Evolutionary conservation across 2,329 filamentous ascomycete species (phyloP).

Genomic region (Didymella pomorum): DNA sequence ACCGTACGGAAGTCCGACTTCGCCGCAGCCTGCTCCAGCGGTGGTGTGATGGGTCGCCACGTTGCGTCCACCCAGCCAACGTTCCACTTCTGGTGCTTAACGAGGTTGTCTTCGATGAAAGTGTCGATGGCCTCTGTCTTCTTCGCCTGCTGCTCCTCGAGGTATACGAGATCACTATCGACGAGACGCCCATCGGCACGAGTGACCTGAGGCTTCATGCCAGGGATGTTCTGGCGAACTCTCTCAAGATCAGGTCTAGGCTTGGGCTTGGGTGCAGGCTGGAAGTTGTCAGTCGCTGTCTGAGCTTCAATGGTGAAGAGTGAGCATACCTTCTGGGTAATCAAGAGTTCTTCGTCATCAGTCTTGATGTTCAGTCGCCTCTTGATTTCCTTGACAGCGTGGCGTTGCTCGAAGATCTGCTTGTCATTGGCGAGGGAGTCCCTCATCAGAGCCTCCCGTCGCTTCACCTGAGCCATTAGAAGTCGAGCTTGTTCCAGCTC

Average conservation of each 20-base stretch:
- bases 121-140: conserved; percentile 80
- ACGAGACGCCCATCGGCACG: conserved; percentile 73
- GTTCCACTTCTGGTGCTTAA: conserved; percentile 92
- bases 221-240: conserved; percentile 73
- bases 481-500: conserved; percentile 90
- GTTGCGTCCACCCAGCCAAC: conserved; percentile 88
- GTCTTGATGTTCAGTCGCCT: conserved; percentile 86
- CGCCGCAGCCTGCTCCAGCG: conserved; percentile 61
- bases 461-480: conserved; percentile 77
- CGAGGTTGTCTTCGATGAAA: conserved; percentile 86
- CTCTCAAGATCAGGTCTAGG: conserved; percentile 67
- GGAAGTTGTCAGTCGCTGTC: conserved; percentile 33
- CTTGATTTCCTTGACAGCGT: conserved; percentile 86
- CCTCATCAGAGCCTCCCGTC: conserved; percentile 80
- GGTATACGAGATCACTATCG: conserved; percentile 79
- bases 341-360: conserved; percentile 83
- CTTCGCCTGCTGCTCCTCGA: conserved; percentile 80
- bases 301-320: conserved; percentile 1
- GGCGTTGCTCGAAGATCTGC: conserved; percentile 82
- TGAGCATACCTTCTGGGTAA: conserved; percentile 84
- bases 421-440: conserved; percentile 79
- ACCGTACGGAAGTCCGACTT: conserved; percentile 52
- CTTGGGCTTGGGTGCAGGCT: conserved; percentile 56
- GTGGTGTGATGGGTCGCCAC: conserved; percentile 81
- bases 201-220: conserved; percentile 55